Conservation (phyloP, 164 flowering plant genomes). For the Macadamia tetraphylla region DNA sequence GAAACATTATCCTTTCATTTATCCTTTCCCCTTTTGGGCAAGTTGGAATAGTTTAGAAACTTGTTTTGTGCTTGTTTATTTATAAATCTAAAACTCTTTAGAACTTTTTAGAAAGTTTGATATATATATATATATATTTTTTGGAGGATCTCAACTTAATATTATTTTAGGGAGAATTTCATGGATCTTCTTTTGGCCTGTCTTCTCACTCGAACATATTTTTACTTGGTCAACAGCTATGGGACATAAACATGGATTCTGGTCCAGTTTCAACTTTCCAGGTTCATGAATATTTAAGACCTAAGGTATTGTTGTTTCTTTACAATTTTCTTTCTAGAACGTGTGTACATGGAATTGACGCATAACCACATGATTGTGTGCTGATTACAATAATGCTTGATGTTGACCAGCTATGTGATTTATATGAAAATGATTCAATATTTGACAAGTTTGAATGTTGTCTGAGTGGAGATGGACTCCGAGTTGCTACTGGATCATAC, state of each 20-base stretch:
- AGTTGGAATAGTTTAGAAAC: too few species aligned
- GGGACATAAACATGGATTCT: constrained; percentile 99
- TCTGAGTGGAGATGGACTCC: constrained; percentile 84
- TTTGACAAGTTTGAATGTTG: constrained; percentile 99
- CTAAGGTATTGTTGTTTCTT: constrained; percentile 50
- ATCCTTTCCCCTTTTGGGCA: too few species aligned
- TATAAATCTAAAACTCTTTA: too few species aligned
- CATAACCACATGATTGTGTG: background rate
- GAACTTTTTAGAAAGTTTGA: too few species aligned
- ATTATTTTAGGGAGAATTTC: background rate
- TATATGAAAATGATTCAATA: constrained; percentile 96
- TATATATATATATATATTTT: too few species aligned
- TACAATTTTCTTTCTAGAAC: background rate
- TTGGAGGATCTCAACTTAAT: background rate
- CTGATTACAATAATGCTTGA: constrained; percentile 10
- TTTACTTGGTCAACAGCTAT: constrained; percentile 50
- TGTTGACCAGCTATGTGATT: constrained; percentile 72
- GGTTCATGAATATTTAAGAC: constrained; percentile 95
- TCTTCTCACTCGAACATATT: constrained; percentile 6
- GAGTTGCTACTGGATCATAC: constrained; percentile 95
- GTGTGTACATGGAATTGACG: background rate
- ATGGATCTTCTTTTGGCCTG: background rate
- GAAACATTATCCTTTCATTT: too few species aligned
- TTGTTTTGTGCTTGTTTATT: too few species aligned
- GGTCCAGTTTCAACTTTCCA: constrained; percentile 95